These are phyloP conservation scores for Crithidia mellificae DNA, from an alignment of 208 protist species.

Conservation along the genomic window DNA sequence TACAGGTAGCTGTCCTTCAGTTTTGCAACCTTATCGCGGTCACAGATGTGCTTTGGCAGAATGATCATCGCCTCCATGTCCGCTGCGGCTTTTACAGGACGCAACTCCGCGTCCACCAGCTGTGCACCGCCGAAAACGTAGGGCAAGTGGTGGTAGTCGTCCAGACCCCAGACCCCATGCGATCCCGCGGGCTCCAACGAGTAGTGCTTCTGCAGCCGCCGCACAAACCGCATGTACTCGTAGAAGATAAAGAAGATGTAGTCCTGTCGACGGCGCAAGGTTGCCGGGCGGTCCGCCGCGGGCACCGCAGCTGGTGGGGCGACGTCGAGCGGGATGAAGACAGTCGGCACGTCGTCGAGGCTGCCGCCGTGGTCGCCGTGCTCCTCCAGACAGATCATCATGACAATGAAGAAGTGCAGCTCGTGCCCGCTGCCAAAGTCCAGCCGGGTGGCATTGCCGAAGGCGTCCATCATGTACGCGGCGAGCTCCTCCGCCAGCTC, in stretches of 20 bases:
- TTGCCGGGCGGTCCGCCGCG: conserved; percentile 12
- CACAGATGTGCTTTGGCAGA: conserved; percentile 70
- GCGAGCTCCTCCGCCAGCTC: conserved; percentile 76
- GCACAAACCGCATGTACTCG: conserved; percentile 93
- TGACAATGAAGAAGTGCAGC: conserved; percentile 94
- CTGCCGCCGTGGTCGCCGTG: conserved; percentile 66
- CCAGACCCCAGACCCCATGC: conserved; percentile 98
- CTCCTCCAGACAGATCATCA: conserved; percentile 89
- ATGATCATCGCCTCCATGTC: conserved; percentile 69
- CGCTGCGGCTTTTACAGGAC: conserved; percentile 21
- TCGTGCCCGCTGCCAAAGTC: conserved; percentile 99
- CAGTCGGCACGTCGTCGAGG: conserved; percentile 32
- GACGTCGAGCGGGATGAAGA: conserved; percentile 38
- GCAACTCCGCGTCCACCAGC: conserved; percentile 76
- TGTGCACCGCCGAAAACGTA: conserved; percentile 97
- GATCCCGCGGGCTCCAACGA: conserved; percentile 96
- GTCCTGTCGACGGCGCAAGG: conserved; percentile 56
- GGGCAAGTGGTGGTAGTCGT: conserved; percentile 99
- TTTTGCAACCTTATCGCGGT: conserved; percentile 36
- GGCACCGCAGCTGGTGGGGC: conserved; percentile 47
- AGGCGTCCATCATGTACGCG: conserved; percentile 91
- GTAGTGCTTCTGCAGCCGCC: conserved; percentile 85
- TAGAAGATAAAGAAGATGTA: conserved; percentile 90
- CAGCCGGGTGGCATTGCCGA: conserved; percentile 96
- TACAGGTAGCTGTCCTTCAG: conserved; percentile 62